Percentiles rank a stretch among this genome's conserved stretches.
Conservation (phyloP, 805 yeast genomes). For the Wickerhamiella galacta region DNA sequence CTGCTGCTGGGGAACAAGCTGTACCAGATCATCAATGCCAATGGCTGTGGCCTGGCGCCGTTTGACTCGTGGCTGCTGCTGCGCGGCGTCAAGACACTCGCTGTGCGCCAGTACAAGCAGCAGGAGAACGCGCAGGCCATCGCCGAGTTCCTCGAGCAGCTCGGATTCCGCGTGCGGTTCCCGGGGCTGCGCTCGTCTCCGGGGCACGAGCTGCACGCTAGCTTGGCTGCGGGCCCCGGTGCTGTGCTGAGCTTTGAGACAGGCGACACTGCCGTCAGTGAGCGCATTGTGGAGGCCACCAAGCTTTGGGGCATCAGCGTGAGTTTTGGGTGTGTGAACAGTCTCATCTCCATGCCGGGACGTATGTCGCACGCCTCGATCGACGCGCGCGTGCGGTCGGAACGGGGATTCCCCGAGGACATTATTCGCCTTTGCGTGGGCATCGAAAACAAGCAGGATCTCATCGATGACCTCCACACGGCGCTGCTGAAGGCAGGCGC, state of each 20-base stretch:
- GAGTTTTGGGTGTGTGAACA: conserved; percentile 87
- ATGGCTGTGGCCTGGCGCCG: conserved; percentile 85
- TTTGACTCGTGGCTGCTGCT: conserved; percentile 82
- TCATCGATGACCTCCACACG: conserved; percentile 59
- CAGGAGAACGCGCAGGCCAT: conserved; percentile 62
- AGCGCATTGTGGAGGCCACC: conserved; percentile 57
- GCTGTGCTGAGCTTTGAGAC: conserved; percentile 85
- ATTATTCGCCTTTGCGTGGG: conserved; percentile 81
- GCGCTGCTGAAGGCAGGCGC: conserved; percentile 58
- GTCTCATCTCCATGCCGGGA: conserved; percentile 85
- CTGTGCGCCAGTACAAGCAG: conserved; percentile 74
- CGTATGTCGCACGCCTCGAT: conserved; percentile 96
- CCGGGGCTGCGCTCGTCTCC: conserved; percentile 77
- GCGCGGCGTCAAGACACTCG: conserved; percentile 77
- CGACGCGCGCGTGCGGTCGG: conserved; percentile 70
- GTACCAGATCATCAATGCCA: conserved; percentile 67
- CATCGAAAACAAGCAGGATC: conserved; percentile 66
- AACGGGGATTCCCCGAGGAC: conserved; percentile 85
- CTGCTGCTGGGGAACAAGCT: conserved; percentile 49
- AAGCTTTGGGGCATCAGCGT: conserved; percentile 78
- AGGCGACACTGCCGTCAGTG: conserved; percentile 48
- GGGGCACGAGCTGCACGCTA: conserved; percentile 59
- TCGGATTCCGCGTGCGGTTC: conserved; percentile 65
- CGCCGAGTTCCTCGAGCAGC: conserved; percentile 52
- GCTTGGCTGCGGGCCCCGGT: conserved; percentile 71